Base-by-base conservation (phyloP, 1,284 basidiomycete species). In the Heterobasidion parviporum region DNA sequence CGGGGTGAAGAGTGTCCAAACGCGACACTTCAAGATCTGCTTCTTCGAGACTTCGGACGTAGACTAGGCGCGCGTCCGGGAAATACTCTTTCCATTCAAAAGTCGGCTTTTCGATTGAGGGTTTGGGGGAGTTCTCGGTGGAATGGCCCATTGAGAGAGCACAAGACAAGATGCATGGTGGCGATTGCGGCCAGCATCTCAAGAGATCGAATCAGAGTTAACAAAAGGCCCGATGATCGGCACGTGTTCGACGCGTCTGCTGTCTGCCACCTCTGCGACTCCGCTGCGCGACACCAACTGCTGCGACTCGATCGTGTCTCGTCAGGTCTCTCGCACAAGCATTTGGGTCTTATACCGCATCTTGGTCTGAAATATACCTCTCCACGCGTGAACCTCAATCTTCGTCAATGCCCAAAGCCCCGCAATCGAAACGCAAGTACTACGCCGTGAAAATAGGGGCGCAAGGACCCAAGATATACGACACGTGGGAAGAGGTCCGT, bases 371-470 rank as follows among this genome's bases (percentile, higher is more conserved):
- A 26, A 41, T 6, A 41, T 12, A 41, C 8, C n/a, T 12, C 8
- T 4, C 8, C 3, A 41, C 38, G 38, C 38, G 38, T 41, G 38
- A 41, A 10, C 8, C 5, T 41, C 38, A 41, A 41, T 8, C 5
- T 41, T 6, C 9, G 15, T 49, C 26, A 9, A 54, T 54, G 53
- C 45, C 43, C n/a, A 46, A 46, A 14, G 26, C 45, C 3, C 26
- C 41, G 20, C 18, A 49, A 49, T 33, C 38, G 18, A 55, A 41
- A 45, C 47, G 63, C 26, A 84, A 82, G 59, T 83, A 68, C 57
- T 85, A 84, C 52, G 83, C 83, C 2, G 82, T 85, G 1, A 69
- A 71, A 43, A 66, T 74, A 34, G 83, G 83, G 3, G 68, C 78
- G 20, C 68, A 76, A 56, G 82, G 80, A 1, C 75, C 78, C 0